phyloP scores from a whole-genome alignment of 495 filamentous ascomycete genomes.

The Amphirosellinia nigrospora region DNA sequence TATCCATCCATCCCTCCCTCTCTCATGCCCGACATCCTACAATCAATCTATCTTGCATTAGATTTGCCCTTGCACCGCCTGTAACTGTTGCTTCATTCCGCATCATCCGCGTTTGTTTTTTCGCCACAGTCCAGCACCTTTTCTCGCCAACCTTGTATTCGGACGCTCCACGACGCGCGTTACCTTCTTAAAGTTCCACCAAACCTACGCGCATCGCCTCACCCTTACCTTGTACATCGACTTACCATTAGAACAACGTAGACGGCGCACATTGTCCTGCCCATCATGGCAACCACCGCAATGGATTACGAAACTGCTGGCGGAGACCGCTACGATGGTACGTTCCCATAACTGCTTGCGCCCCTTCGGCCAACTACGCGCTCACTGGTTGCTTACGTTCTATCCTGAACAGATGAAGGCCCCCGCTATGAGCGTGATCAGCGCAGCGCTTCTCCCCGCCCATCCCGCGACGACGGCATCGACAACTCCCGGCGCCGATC shows the following conservation, averaged over 20 bases:
- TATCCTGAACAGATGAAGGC: constrained; percentile 63
- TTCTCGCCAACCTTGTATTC: background rate
- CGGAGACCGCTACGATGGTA: constrained; percentile 83
- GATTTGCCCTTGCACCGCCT: background rate
- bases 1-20: background rate
- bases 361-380: background rate
- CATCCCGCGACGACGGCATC: constrained; percentile 65
- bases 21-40: background rate
- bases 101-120: background rate
- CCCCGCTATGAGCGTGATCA: constrained; percentile 80
- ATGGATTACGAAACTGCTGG: constrained; percentile 90
- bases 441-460: constrained; percentile 90
- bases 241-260: constrained; percentile 30
- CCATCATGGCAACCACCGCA: constrained; percentile 58
- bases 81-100: background rate
- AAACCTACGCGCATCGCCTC: background rate
- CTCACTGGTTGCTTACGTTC: constrained; percentile 25
- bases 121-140: constrained; percentile 1
- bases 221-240: constrained; percentile 11
- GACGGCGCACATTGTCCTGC: constrained; percentile 19
- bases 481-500: constrained; percentile 74
- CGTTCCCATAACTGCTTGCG: constrained; percentile 38
- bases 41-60: background rate
- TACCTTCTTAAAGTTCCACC: background rate
- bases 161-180: constrained; percentile 1